A percentile compares a stretch with the other conserved stretches of the same genome.
Evolutionary conservation across 2,329 filamentous ascomycete species (phyloP).

Genomic region (Neonectria punicea): DNA sequence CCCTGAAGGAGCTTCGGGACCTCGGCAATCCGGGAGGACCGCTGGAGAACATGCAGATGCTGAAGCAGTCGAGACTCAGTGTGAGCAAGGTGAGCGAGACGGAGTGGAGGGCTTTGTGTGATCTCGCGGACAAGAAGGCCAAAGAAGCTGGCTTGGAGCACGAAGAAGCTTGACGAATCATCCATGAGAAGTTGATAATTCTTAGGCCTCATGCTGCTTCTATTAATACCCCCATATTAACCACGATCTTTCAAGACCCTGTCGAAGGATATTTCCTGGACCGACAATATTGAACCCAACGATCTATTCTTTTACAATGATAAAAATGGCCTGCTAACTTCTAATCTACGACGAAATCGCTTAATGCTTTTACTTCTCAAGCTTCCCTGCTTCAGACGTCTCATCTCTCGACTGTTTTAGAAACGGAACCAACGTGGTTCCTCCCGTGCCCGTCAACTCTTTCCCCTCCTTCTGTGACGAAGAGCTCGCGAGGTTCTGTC

Average conservation of each 20-base stretch:
- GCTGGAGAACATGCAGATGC: constrained; percentile 81
- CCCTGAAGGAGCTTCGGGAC: constrained; percentile 76
- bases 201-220: neutral
- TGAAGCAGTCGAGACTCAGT: constrained; percentile 84
- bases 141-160: constrained; percentile 52
- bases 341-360: neutral
- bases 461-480: constrained; percentile 50
- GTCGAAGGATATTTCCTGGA: neutral
- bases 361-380: constrained; percentile 33
- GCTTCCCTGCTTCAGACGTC: constrained; percentile 61
- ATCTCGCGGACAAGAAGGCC: constrained; percentile 59
- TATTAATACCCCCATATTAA: neutral
- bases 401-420: constrained; percentile 90
- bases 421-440: constrained; percentile 88
- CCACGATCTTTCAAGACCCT: too few species aligned
- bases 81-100: constrained; percentile 73
- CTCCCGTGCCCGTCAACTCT: constrained; percentile 83
- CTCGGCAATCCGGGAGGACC: constrained; percentile 65
- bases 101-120: constrained; percentile 74
- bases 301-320: neutral
- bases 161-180: constrained; percentile 37
- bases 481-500: constrained; percentile 58
- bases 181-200: neutral
- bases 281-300: neutral
- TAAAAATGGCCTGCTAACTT: constrained; percentile 8